These are phyloP conservation scores for Alternaria burnsii DNA, from an alignment of 2,329 filamentous ascomycete species.

Conservation along the genomic window DNA sequence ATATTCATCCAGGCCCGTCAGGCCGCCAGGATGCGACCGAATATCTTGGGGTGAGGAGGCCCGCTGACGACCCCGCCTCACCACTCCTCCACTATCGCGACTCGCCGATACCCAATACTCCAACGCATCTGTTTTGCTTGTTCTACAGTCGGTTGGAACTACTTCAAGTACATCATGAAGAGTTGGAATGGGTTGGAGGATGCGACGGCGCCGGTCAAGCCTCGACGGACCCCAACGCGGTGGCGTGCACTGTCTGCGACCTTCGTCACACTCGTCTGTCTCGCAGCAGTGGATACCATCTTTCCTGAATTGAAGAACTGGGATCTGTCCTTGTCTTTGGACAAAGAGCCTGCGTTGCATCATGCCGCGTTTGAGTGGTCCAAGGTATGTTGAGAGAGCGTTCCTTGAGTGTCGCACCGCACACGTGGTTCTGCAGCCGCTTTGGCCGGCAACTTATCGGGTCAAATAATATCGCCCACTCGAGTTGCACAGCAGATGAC, in stretches of 20 bases:
- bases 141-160: conserved; percentile 1
- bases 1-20: conserved; percentile 3
- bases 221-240: conserved; percentile 19
- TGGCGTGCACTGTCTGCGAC: conserved; percentile 22
- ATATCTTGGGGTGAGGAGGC: conserved; percentile 5
- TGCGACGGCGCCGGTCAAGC: conserved; percentile 15
- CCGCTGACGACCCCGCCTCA: conserved; percentile 15
- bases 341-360: conserved; percentile 4
- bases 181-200: conserved; percentile 24
- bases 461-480: conserved; percentile 1
- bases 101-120: conserved; percentile 10
- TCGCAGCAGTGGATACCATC: conserved; percentile 30
- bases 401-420: conserved; percentile 8
- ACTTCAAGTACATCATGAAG: conserved; percentile 30
- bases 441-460: conserved; percentile 14
- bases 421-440: conserved; percentile 13
- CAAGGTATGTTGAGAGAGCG: conserved; percentile 29
- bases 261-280: conserved; percentile 26
- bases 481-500: conserved; percentile 8
- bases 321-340: conserved; percentile 9
- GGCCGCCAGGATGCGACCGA: conserved; percentile 4
- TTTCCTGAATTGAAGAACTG: conserved; percentile 24
- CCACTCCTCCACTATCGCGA: background rate
- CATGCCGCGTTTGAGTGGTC: conserved; percentile 29
- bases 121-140: conserved; percentile 6